These are phyloP conservation scores for Xylaria longipes DNA, from an alignment of 495 filamentous ascomycete genomes.

Conservation along the genomic window DNA sequence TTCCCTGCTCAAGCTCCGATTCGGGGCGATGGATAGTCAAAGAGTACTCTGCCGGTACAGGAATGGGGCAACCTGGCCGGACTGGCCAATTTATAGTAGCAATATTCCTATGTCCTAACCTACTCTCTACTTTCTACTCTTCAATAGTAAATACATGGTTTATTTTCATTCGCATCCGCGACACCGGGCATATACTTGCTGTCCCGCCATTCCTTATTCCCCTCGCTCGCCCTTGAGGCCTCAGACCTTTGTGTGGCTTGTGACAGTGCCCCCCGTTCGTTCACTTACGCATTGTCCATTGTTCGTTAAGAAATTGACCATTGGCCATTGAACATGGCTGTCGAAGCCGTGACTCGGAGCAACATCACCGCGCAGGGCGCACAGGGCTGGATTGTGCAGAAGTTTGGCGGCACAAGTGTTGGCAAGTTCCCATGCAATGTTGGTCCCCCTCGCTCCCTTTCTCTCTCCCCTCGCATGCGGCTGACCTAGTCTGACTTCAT, in stretches of 20 bases:
- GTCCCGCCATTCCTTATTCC: neutral
- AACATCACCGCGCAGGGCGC: constrained; percentile 47
- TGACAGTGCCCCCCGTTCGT: neutral
- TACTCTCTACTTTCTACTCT: neutral
- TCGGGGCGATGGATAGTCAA: constrained; percentile 30
- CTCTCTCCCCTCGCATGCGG: neutral
- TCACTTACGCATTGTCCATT: neutral
- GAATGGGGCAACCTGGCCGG: constrained; percentile 19
- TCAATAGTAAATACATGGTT: neutral
- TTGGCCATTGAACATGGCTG: constrained; percentile 28
- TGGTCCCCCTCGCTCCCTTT: constrained; percentile 30
- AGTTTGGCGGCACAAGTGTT: constrained; percentile 79
- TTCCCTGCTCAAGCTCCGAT: constrained; percentile 37
- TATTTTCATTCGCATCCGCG: neutral
- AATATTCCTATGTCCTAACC: neutral
- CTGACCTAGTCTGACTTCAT: constrained; percentile 25
- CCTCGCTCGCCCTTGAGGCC: neutral
- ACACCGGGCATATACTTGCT: neutral
- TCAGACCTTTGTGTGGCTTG: constrained; percentile 7
- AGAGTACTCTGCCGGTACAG: constrained; percentile 17
- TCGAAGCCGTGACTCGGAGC: constrained; percentile 29
- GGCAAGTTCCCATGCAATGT: constrained; percentile 49
- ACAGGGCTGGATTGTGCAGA: constrained; percentile 78
- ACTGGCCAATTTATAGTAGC: neutral
- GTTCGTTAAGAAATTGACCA: neutral